Evolutionary conservation across 2,329 filamentous ascomycete genomes (phyloP), one percentile per base, ranked within the genome.

Genomic region (Aspergillus fumigatiaffinis): DNA sequence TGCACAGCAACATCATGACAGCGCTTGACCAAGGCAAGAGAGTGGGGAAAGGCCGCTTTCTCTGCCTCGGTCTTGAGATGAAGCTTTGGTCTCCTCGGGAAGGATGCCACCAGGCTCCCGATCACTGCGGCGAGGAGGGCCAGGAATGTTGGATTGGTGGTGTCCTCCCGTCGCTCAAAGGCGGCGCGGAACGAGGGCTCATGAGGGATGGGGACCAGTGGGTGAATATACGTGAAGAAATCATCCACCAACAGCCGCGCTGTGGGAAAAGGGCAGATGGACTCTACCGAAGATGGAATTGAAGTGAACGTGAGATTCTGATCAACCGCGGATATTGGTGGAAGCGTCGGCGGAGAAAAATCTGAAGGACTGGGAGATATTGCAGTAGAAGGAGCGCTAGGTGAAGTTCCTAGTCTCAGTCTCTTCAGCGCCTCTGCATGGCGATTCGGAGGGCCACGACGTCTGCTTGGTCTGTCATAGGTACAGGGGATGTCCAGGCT

Each of bases 391-490:
- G n/a, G 9, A 23, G 57, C 58, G 51, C 62, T 63, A 9, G 67
- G 59, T 4, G 65, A 62, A 6, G 63, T 50, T 29, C 79, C 82
- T 4, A 85, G 69, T 47, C 81, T 80, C 54, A 83, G 80, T 66
- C 81, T 84, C 76, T 88, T 88, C 66, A 88, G 82, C 21, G 83
- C 84, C 74, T 88, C 86, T 20, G 85, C 85, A 74, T 87, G 85
- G 61, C 82, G 77, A 65, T 88, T 89, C 32, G 86, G 85, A 38
- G 86, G 86, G 4, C 86, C 86, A 66, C 86, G 79, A 58, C 86
- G 79, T 56, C 84, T 79, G 67, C 82, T 87, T 26, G 85, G 85
- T 60, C 86, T 78, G 50, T 86, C 80, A 68, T 86, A 88, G 56
- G 86, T 88, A 69, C 86, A 89, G 26, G 84, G 84, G 51, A 88